Conservation (phyloP, 352 stramenopile genomes). For the Globisporangium rhizosaccharum region DNA sequence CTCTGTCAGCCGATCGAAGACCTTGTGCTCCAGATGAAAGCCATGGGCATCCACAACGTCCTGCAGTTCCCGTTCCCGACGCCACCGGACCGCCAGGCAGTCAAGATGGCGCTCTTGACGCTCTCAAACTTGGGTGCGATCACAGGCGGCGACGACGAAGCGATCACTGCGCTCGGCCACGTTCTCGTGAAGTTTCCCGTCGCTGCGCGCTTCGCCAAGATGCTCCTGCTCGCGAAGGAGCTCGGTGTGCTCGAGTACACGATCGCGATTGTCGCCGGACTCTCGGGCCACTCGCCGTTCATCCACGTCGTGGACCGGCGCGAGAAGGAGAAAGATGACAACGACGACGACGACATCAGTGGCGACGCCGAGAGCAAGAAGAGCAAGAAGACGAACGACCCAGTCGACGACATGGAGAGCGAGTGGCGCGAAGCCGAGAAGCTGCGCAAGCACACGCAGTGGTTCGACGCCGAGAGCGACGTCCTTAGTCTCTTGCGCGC, state of each 20-base stretch:
- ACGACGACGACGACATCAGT: conserved; percentile 16
- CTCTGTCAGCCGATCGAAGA: conserved; percentile 92
- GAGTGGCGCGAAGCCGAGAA: conserved; percentile 71
- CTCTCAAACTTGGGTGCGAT: conserved; percentile 79
- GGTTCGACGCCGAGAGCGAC: conserved; percentile 78
- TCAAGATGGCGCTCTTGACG: conserved; percentile 82
- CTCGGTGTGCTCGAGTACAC: conserved; percentile 69
- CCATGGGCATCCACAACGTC: conserved; percentile 96
- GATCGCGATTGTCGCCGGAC: conserved; percentile 71
- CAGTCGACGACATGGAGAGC: conserved; percentile 64
- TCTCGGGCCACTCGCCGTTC: conserved; percentile 75
- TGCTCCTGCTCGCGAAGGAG: conserved; percentile 81
- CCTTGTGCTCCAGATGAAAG: conserved; percentile 96
- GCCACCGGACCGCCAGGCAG: conserved; percentile 82
- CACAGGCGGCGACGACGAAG: conserved; percentile 43
- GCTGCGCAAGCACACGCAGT: conserved; percentile 67
- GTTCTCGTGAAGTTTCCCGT: conserved; percentile 86
- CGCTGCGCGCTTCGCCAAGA: conserved; percentile 84
- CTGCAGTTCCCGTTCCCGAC: conserved; percentile 96
- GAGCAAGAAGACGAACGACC: conserved; percentile 21
- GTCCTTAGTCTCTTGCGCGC: conserved; percentile 73
- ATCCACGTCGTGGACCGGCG: conserved; percentile 53
- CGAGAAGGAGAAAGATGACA: conserved; percentile 36
- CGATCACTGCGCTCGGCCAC: conserved; percentile 77
- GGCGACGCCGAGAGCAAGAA: conserved; percentile 1